Percentiles rank a stretch among this genome's conserved stretches.
phyloP scores from a whole-genome alignment of 805 yeast species.

The Spathaspora arborariae region DNA sequence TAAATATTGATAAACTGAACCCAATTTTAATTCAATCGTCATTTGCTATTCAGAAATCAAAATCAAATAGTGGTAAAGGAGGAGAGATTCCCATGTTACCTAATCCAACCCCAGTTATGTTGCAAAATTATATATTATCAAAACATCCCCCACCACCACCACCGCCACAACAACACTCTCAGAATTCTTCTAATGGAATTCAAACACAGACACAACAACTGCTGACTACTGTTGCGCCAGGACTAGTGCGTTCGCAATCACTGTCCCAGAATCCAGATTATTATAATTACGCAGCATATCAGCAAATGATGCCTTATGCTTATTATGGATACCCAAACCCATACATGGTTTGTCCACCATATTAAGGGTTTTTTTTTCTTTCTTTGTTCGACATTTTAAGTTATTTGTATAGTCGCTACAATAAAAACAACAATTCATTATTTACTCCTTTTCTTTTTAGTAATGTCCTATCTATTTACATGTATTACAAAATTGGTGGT shows the following conservation, averaged over 20 bases:
- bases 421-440: not conserved
- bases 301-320: slow-evolving; percentile 9
- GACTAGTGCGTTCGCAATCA: not conserved
- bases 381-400: not conserved
- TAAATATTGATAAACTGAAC: slow-evolving; percentile 14
- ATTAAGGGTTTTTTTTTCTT: not conserved
- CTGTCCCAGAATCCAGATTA: not conserved
- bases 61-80: not conserved
- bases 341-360: slow-evolving; percentile 4
- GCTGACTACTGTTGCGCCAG: not conserved
- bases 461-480: not conserved
- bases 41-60: slow-evolving; percentile 37
- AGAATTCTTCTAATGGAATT: too few relatives aligned
- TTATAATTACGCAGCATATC: slow-evolving; percentile 1
- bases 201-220: not conserved
- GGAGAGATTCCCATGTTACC: not conserved
- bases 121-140: not conserved
- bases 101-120: not conserved
- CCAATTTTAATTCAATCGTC: slow-evolving; percentile 31
- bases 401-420: not conserved
- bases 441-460: not conserved
- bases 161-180: not conserved
- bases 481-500: slow-evolving; percentile 1
- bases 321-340: slow-evolving; percentile 9
- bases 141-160: not conserved